Evolutionary conservation across 371 early-diverging fungal species (phyloP).

Genomic region (Syncephalastrum monosporum): DNA sequence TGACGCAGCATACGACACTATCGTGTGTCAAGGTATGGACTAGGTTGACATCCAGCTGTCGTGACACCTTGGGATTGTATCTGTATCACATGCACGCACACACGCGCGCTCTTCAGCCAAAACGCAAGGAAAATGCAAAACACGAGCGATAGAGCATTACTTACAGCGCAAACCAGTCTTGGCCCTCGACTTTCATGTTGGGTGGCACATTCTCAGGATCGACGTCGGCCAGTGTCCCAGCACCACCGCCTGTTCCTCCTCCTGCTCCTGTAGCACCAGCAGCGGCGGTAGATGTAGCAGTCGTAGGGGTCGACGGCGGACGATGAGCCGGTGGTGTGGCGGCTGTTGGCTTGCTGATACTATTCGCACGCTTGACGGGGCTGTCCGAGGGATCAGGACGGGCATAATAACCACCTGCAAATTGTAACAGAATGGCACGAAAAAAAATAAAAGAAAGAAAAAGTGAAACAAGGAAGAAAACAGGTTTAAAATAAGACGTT

Average conservation of each 20-base stretch:
- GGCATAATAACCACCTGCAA: too few relatives aligned
- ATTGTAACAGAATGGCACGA: too few relatives aligned
- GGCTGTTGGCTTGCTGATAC: neutral
- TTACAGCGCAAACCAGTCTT: constrained; percentile 90
- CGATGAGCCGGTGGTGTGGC: neutral
- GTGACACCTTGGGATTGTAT: constrained; percentile 69
- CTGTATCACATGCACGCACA: constrained; percentile 20
- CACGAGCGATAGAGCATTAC: too few relatives aligned
- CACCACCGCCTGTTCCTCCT: neutral
- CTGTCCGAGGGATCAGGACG: too few relatives aligned
- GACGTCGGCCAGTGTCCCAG: constrained; percentile 71
- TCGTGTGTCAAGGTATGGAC: constrained; percentile 81
- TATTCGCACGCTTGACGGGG: neutral
- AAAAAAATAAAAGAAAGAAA: too few relatives aligned
- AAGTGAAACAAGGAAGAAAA: too few relatives aligned
- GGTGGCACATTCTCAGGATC: constrained; percentile 86
- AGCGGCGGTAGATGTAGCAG: too few relatives aligned
- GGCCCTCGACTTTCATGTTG: constrained; percentile 80
- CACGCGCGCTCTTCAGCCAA: neutral
- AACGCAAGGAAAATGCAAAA: neutral
- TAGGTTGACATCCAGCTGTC: constrained; percentile 74
- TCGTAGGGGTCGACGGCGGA: too few relatives aligned
- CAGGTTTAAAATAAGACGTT: constrained; percentile 1
- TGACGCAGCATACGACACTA: constrained; percentile 94
- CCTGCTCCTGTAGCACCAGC: too few relatives aligned